Conservation (phyloP, 2,329 filamentous ascomycete species). For the Colletotrichum falcatum region DNA sequence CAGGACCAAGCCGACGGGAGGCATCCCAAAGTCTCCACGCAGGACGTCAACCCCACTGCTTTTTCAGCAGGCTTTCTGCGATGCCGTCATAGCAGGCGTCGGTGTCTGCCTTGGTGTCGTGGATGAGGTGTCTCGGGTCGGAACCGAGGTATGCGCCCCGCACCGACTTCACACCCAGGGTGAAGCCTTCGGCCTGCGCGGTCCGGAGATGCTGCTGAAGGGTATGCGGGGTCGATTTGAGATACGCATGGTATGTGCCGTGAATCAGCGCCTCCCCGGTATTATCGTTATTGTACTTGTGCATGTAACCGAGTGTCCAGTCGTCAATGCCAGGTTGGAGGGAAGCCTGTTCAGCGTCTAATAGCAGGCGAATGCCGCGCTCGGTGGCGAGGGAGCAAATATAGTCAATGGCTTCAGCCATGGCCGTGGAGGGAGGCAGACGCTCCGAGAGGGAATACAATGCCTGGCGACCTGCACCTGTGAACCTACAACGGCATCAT, state of each 20-base stretch:
- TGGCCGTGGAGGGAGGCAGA: constrained; percentile 70
- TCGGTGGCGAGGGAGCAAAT: constrained; percentile 79
- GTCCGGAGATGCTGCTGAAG: constrained; percentile 70
- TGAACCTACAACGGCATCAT: constrained; percentile 67
- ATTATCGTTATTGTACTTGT: constrained; percentile 75
- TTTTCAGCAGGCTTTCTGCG: constrained; percentile 73
- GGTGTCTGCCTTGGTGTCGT: constrained; percentile 78
- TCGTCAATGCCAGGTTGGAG: constrained; percentile 84
- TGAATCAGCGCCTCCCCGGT: constrained; percentile 77
- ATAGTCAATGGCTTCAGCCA: constrained; percentile 77
- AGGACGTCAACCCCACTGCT: constrained; percentile 64
- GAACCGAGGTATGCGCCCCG: constrained; percentile 79
- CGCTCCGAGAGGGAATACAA: constrained; percentile 74
- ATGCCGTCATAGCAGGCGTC: constrained; percentile 80
- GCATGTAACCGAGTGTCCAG: constrained; percentile 83
- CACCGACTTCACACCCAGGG: constrained; percentile 80
- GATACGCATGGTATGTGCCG: constrained; percentile 83
- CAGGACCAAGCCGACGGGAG: constrained; percentile 73
- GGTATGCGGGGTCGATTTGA: constrained; percentile 70
- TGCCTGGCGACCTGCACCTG: constrained; percentile 81
- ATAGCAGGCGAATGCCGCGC: constrained; percentile 79
- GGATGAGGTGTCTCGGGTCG: constrained; percentile 77
- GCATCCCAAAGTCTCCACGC: constrained; percentile 58
- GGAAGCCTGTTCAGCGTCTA: constrained; percentile 86
- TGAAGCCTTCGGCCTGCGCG: constrained; percentile 71